Evolutionary conservation across 164 flowering plant genomes (phyloP), one percentile per base, ranked within the genome.

Genomic region (Cinnamomum micranthum): DNA sequence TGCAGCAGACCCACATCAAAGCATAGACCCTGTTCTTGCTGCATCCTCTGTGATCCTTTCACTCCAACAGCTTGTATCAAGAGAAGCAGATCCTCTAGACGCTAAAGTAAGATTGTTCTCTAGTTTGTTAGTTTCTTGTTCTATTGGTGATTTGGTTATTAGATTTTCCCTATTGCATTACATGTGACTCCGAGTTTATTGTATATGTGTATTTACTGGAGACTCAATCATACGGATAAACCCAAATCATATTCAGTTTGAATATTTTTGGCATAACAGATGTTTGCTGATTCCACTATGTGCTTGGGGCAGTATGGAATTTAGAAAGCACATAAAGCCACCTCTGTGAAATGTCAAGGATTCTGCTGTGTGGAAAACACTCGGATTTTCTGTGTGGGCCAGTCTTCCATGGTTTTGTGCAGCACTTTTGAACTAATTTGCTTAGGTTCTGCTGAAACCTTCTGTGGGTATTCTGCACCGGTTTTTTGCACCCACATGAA

Each of bases 31-130:
- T 0, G 68, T 88, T 77, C 80, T 92, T 41, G 97, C 92, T 0
- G 88, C 90, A 1, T 81, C 98, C 0, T 74, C 80, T 51, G 73
- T 88, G 0, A 79, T 92, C 55, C 71, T 86, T 33, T 84, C 88
- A 1, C 86, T 94, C 17, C 98, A 94, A 69, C 87, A 84, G 50
- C 83, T 90, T 60, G 82, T 89, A 41, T 91, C 98, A 2, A 81
- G 94, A 33, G 93, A 94, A 73, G 81, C 91, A 0, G 78, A 94
- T 84, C 96, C 98, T 50, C 83, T 90, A 22, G 90, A 90, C 7
- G 66, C 89, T 70, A 74, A 77, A 77, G 96, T 91, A 80, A 41
- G 58, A 25, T 35, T 66, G 69, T 64, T 22, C 51, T 25, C 10
- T 71, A 24, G 15, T 23, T 17, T 17, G 10, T 24, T 22, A 20